Evolutionary conservation across 1,139 yeast genomes (phyloP).

Genomic region (Neolecta irregularis): DNA sequence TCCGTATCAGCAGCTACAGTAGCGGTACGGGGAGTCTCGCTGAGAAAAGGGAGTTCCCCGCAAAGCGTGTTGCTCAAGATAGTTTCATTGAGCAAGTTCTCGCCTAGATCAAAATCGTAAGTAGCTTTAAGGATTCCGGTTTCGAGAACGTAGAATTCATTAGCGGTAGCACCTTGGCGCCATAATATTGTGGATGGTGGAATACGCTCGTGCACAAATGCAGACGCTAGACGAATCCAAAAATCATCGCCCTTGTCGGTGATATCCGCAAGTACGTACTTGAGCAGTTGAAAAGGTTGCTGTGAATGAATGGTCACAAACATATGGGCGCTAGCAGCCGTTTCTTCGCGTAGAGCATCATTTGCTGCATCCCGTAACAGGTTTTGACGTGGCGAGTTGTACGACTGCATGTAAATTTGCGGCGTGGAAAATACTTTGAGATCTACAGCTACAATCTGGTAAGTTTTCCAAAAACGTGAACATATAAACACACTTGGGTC

Average conservation of each 20-base stretch:
- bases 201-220: constrained; percentile 36
- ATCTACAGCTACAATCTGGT: too few relatives aligned
- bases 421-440: too few relatives aligned
- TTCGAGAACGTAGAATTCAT: constrained; percentile 54
- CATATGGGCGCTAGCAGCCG: constrained; percentile 19
- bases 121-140: constrained; percentile 58
- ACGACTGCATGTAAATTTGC: too few relatives aligned
- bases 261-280: constrained; percentile 56
- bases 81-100: constrained; percentile 32
- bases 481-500: too few relatives aligned
- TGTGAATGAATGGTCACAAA: constrained; percentile 22
- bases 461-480: too few relatives aligned
- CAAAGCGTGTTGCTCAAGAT: constrained; percentile 81
- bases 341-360: constrained; percentile 28
- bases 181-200: constrained; percentile 31
- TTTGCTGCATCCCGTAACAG: constrained; percentile 17
- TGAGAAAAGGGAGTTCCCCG: constrained; percentile 52
- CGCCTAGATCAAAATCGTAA: constrained; percentile 37
- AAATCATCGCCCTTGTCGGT: constrained; percentile 45
- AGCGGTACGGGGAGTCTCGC: constrained; percentile 29
- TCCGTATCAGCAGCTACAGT: constrained; percentile 34
- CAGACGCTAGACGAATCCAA: constrained; percentile 46
- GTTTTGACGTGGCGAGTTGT: too few relatives aligned
- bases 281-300: constrained; percentile 53
- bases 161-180: constrained; percentile 23